These are phyloP conservation scores for Hanseniaspora sp. DNA, from an alignment of 1,139 yeast species.

Conservation along the genomic window DNA sequence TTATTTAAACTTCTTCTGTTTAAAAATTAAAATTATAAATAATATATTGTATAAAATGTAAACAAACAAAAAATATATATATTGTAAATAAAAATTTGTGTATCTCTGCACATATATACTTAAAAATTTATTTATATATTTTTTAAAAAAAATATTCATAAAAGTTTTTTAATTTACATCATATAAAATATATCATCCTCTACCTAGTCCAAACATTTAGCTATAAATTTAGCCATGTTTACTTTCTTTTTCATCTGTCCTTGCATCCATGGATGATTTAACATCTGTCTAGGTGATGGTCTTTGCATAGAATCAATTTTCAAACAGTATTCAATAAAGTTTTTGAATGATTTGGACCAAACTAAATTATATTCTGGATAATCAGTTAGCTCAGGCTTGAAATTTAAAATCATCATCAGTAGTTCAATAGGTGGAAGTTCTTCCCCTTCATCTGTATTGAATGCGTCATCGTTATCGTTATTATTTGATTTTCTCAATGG, in stretches of 20 bases:
- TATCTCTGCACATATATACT: too few relatives aligned
- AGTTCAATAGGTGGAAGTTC: conserved; percentile 72
- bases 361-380: conserved; percentile 62
- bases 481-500: conserved; percentile 43
- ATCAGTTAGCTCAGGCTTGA: conserved; percentile 68
- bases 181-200: too few relatives aligned
- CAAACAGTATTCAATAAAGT: conserved; percentile 68
- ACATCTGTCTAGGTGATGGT: conserved; percentile 88
- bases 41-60: not conserved
- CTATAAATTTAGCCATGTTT: conserved; percentile 77
- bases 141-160: too few relatives aligned
- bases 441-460: conserved; percentile 29
- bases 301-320: conserved; percentile 69
- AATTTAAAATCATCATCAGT: conserved; percentile 65
- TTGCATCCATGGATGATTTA: conserved; percentile 80
- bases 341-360: conserved; percentile 79
- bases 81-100: too few relatives aligned
- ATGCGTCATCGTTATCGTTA: conserved; percentile 20
- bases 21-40: too few relatives aligned
- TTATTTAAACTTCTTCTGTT: not conserved
- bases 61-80: not conserved
- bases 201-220: conserved; percentile 54
- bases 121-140: too few relatives aligned
- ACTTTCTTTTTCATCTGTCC: conserved; percentile 63
- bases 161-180: too few relatives aligned